A percentile compares a stretch with the other conserved stretches of the same genome.
These are phyloP conservation scores for Stephanodiscus triporus DNA, from an alignment of 108 stramenopile species.

Conservation along the genomic window DNA sequence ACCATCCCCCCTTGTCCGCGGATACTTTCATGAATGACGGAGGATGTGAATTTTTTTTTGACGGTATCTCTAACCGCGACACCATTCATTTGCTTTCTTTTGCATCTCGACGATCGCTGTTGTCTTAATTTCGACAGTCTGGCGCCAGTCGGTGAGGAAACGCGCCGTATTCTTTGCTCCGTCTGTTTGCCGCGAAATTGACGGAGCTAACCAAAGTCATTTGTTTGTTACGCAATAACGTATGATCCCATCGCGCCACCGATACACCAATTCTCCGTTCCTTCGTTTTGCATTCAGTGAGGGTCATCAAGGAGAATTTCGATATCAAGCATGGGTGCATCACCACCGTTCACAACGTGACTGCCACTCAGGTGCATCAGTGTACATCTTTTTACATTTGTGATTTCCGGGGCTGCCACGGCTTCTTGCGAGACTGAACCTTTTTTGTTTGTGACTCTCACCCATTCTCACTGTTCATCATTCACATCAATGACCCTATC, in stretches of 20 bases:
- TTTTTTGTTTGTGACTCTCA: conserved; percentile 17
- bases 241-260: too few species aligned
- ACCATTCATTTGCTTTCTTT: not conserved
- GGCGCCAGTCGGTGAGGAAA: not conserved
- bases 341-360: conserved; percentile 94
- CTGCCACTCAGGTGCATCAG: conserved; percentile 76
- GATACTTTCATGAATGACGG: too few species aligned
- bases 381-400: not conserved
- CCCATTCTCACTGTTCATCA: conserved; percentile 11
- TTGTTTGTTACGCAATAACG: too few species aligned
- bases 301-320: conserved; percentile 91
- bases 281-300: conserved; percentile 82
- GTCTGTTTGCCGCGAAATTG: not conserved
- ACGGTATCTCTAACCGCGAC: not conserved
- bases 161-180: not conserved
- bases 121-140: not conserved
- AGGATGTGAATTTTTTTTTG: not conserved
- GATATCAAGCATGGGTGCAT: conserved; percentile 93
- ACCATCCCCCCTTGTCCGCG: too few species aligned
- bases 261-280: too few species aligned
- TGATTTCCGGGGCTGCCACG: not conserved
- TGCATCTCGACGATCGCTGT: too few species aligned
- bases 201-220: too few species aligned
- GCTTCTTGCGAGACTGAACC: not conserved
- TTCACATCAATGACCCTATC: conserved; percentile 4